These are phyloP conservation scores for Corymbia citriodora DNA, from an alignment of 441 rosid species.

Conservation along the genomic window DNA sequence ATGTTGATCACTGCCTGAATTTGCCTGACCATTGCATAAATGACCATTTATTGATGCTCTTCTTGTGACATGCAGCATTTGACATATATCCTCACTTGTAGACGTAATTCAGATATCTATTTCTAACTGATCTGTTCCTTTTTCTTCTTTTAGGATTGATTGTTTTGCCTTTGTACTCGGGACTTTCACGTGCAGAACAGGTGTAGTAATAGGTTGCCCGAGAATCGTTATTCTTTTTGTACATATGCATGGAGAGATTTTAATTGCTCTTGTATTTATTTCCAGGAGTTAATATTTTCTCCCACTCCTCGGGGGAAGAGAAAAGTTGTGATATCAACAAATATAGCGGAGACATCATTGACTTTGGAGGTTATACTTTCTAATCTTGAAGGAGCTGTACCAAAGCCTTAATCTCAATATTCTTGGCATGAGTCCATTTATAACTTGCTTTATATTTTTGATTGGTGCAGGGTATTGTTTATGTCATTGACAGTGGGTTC, in stretches of 20 bases:
- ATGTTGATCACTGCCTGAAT: not conserved
- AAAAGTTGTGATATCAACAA: constrained; percentile 89
- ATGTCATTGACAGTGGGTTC: constrained; percentile 95
- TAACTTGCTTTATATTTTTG: constrained; percentile 9
- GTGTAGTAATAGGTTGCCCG: constrained; percentile 21
- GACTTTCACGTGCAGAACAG: constrained; percentile 86
- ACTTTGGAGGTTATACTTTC: constrained; percentile 68
- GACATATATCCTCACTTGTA: not conserved
- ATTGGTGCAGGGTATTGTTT: constrained; percentile 72
- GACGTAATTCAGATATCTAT: not conserved
- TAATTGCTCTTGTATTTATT: not conserved
- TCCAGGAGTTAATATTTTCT: constrained; percentile 76
- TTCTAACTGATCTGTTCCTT: not conserved
- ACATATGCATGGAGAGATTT: not conserved
- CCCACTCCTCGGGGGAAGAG: constrained; percentile 91
- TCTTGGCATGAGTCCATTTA: not conserved
- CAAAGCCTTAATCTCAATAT: not conserved
- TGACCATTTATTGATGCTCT: not conserved
- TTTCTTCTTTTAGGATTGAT: constrained; percentile 64
- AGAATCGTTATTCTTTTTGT: not conserved
- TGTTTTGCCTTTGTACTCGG: constrained; percentile 80
- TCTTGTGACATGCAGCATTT: not conserved
- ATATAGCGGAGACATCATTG: constrained; percentile 93
- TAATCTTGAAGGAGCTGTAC: not conserved
- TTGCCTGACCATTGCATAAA: not conserved